A percentile compares a stretch with the other conserved stretches of the same genome.
phyloP scores from a whole-genome alignment of 345 rosid genomes.

The Stellera chamaejasme region DNA sequence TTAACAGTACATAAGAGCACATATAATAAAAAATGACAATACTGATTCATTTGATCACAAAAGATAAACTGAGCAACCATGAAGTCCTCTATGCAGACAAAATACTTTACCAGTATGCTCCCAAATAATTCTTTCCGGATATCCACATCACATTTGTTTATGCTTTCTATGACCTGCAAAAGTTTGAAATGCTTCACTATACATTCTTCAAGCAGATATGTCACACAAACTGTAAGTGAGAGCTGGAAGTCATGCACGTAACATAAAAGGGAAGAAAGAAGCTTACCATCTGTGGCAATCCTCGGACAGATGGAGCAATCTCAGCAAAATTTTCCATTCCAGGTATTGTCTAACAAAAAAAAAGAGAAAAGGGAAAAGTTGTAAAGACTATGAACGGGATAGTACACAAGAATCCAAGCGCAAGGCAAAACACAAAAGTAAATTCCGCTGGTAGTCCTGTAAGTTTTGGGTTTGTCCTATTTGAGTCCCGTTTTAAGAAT shows the following conservation, averaged over 20 bases:
- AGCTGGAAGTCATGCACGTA: neutral
- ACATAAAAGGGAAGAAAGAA: neutral
- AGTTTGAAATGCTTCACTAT: constrained; percentile 4
- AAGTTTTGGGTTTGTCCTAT: no score
- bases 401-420: neutral
- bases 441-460: neutral
- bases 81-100: neutral
- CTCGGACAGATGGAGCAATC: constrained; percentile 53
- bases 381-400: neutral
- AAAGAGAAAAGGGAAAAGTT: neutral
- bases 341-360: constrained; percentile 64
- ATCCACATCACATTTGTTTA: constrained; percentile 89
- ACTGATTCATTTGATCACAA: no score
- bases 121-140: constrained; percentile 91
- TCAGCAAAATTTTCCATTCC: constrained; percentile 74
- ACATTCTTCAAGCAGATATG: neutral
- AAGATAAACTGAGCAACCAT: no score
- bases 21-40: no score
- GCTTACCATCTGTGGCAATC: constrained; percentile 90
- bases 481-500: no score
- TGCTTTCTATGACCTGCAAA: constrained; percentile 87
- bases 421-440: neutral
- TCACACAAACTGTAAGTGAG: no score
- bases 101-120: constrained; percentile 70
- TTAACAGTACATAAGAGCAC: no score